Percentiles rank a stretch among this genome's conserved stretches.
Conservation (phyloP, 495 filamentous ascomycete genomes). For the Hypoxylon subgilvum region DNA sequence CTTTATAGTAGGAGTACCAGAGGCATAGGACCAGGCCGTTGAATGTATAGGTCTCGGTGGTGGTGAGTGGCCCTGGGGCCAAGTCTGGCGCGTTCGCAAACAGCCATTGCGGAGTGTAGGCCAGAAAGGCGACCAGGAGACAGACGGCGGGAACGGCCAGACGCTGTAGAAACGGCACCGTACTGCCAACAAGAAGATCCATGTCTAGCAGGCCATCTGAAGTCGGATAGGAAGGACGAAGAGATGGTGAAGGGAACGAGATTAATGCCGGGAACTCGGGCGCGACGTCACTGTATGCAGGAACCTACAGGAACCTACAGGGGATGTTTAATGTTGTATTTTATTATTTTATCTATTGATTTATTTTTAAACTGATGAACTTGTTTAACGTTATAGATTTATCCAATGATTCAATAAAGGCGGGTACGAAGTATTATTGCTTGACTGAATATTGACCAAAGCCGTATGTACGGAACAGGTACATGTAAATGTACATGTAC, state of each 20-base stretch:
- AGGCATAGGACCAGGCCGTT: constrained; percentile 75
- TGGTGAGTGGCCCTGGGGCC: constrained; percentile 69
- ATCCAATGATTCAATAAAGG: too few species aligned
- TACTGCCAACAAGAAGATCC: constrained; percentile 40
- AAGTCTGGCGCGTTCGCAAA: constrained; percentile 67
- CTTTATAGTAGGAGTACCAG: constrained; percentile 78
- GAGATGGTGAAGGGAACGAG: not conserved
- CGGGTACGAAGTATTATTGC: too few species aligned
- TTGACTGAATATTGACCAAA: too few species aligned
- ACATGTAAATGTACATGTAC: too few species aligned
- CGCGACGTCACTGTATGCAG: constrained; percentile 37
- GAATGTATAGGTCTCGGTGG: constrained; percentile 67
- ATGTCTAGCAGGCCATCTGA: constrained; percentile 34
- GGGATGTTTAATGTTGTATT: not conserved
- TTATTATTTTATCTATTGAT: too few species aligned
- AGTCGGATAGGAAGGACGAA: not conserved
- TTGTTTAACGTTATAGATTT: too few species aligned
- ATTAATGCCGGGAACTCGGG: constrained; percentile 1
- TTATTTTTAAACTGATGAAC: too few species aligned
- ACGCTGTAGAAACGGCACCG: constrained; percentile 43
- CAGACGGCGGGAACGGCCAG: constrained; percentile 73
- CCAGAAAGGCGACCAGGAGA: constrained; percentile 74
- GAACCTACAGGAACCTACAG: constrained; percentile 18
- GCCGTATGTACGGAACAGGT: too few species aligned
- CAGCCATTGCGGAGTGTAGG: constrained; percentile 82